phyloP scores from a whole-genome alignment of 1,284 basidiomycete genomes.

The Xanthoconium separans region DNA sequence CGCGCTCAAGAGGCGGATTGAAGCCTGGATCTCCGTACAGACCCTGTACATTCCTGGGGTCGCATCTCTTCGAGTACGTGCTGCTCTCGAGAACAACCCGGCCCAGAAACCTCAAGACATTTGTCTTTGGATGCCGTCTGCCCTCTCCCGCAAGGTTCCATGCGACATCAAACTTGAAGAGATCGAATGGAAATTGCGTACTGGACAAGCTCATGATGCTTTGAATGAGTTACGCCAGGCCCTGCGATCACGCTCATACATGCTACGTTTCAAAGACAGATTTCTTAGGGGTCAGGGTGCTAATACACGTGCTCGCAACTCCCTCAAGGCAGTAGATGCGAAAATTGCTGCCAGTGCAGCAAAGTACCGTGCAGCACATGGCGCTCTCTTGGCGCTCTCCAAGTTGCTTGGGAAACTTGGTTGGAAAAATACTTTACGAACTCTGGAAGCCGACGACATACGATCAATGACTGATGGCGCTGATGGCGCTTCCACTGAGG shows the following conservation, averaged over 20 bases:
- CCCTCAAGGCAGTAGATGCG: neutral
- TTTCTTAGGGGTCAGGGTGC: constrained; percentile 4
- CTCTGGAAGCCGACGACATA: neutral
- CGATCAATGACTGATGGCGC: neutral
- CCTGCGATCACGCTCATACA: neutral
- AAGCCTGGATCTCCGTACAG: constrained; percentile 8
- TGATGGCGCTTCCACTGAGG: neutral
- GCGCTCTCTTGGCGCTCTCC: neutral
- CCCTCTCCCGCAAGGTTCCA: neutral
- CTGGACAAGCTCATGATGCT: constrained; percentile 3
- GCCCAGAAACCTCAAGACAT: neutral
- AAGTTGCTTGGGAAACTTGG: neutral
- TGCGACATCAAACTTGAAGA: neutral
- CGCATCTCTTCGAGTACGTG: neutral
- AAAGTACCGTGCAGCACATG: neutral
- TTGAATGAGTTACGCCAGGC: constrained; percentile 4
- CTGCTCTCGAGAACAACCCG: too few relatives aligned
- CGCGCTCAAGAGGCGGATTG: neutral
- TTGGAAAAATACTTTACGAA: neutral
- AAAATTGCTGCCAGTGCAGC: neutral
- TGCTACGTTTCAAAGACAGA: constrained; percentile 2
- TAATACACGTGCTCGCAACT: neutral
- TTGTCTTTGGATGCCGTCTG: neutral
- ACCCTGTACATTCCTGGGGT: constrained; percentile 8
- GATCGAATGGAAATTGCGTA: constrained; percentile 4